Base-by-base conservation (phyloP, 2,329 filamentous ascomycete species). In the Penicillium sp. region DNA sequence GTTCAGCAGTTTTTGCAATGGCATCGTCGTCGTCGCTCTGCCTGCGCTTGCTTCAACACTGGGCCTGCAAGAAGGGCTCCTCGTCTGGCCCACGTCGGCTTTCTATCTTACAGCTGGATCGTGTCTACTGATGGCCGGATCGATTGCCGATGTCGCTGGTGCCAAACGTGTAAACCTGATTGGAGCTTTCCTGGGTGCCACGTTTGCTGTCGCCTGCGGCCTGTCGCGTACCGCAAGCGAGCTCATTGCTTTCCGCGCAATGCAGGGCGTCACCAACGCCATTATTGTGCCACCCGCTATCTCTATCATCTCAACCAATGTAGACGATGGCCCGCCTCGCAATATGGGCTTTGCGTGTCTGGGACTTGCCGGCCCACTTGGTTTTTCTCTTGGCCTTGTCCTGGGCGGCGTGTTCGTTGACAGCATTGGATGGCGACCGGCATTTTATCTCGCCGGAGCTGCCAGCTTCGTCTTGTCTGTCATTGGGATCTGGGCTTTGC, bases 271-370 rank as follows among this genome's bases (percentile, higher is more conserved):
- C 33, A 73, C 75, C 0, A 66, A 76, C 1, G 75, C 76, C 2
- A 69, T 79, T 42, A 76, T 72, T 54, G 65, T 80, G 6, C 77
- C 79, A 0, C 71, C 74, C 1, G 73, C 76, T 0, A 75, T 81
- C 0, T 72, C 70, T 47, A 73, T 81, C 48, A 76, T 81, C 52
- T 76, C 78, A 0, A 69, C 64, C n/a, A 75, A 72, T 2, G 74
- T 79, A 33, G 74, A 73, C 1, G 64, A 67, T 35, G 78, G 77
- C 14, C 74, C 72, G 47, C 63, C 68, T 24, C 69, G 79, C 12
- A 80, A 82, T 59, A 70, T 81, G 28, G 79, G 75, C 1, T 81
- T 82, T 62, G 75, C 77, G 0, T 72, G 72, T 12, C 71, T 81
- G 59, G 79, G 79, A 2, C 70, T 72, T 23, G 73, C 73, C 11